Conservation (phyloP, 139 green algal genomes). For the Trebouxia sp. region DNA sequence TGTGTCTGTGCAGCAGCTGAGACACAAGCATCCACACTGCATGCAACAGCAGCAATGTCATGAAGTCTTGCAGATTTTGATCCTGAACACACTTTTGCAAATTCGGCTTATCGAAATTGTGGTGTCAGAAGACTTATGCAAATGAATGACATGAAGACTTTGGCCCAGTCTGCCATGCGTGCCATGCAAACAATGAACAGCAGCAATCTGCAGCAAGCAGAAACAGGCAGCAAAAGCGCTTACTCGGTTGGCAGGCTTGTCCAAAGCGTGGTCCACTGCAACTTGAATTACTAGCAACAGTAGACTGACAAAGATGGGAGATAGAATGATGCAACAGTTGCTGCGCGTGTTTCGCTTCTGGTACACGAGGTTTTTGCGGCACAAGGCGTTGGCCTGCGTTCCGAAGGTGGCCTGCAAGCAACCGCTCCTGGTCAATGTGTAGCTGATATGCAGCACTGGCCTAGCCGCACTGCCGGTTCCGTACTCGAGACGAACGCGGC, state of each 20-base stretch:
- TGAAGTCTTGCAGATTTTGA: too few species aligned
- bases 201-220: not conserved
- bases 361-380: constrained; percentile 65
- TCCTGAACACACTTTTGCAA: too few species aligned
- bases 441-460: too few species aligned
- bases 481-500: too few species aligned
- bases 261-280: not conserved
- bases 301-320: constrained; percentile 49
- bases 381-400: constrained; percentile 55
- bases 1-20: not conserved
- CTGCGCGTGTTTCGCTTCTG: constrained; percentile 64
- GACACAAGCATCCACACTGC: constrained; percentile 13
- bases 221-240: not conserved
- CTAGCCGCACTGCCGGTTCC: too few species aligned
- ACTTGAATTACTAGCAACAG: constrained; percentile 70
- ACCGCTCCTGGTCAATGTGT: too few species aligned
- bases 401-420: constrained; percentile 30
- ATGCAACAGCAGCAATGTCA: too few species aligned
- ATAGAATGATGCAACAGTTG: constrained; percentile 60
- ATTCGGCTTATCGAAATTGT: too few species aligned
- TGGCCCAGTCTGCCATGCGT: not conserved
- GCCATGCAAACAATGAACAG: too few species aligned
- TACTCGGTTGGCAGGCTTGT: not conserved
- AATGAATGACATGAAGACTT: not conserved
- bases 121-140: not conserved